Percentiles rank a stretch among this genome's conserved stretches.
Evolutionary conservation across 768 basidiomycete genomes (phyloP).

Genomic region (Suillus tomentosus): DNA sequence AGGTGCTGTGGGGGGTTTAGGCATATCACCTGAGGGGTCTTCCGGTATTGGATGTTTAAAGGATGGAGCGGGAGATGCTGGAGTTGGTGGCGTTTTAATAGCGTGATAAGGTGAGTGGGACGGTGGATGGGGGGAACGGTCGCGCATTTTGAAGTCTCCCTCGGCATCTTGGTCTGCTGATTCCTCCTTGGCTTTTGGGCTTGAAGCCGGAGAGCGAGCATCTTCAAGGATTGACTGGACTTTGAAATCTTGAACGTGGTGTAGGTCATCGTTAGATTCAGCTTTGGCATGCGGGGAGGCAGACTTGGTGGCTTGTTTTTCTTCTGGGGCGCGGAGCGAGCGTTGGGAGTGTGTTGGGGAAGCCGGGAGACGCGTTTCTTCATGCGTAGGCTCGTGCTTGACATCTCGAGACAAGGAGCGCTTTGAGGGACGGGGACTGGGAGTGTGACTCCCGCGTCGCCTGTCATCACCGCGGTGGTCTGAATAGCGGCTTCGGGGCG

Average conservation of each 20-base stretch:
- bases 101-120: constrained; percentile 7
- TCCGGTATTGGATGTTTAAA: neutral
- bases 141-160: constrained; percentile 21
- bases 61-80: constrained; percentile 18
- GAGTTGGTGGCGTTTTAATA: constrained; percentile 5
- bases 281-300: neutral
- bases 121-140: neutral
- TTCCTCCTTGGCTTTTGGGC: constrained; percentile 19
- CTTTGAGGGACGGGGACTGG: neutral
- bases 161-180: constrained; percentile 20
- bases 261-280: neutral
- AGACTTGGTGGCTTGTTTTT: neutral
- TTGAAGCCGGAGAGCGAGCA: constrained; percentile 2
- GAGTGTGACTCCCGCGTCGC: neutral
- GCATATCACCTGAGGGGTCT: neutral
- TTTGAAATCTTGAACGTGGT: neutral
- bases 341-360: neutral
- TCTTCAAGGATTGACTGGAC: neutral
- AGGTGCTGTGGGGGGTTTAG: constrained; percentile 23
- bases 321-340: neutral
- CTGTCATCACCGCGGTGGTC: neutral
- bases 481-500: neutral
- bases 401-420: neutral
- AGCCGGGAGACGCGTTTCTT: neutral
- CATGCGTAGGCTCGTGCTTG: neutral